phyloP scores from a whole-genome alignment of 176 grass and related monocot genomes.

The Carex littledalei region DNA sequence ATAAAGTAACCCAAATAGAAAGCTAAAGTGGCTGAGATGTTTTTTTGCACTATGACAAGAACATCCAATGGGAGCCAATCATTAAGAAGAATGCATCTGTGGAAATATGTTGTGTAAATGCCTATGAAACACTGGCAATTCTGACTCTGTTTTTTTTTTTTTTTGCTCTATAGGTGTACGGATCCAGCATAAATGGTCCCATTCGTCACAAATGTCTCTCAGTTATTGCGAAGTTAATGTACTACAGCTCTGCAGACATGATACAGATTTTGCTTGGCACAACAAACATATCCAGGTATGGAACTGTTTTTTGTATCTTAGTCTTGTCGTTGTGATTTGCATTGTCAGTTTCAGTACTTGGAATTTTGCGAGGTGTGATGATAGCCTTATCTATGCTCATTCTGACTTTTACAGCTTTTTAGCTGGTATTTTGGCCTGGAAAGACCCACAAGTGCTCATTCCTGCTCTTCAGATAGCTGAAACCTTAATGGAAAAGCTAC shows the following conservation, averaged over 20 bases:
- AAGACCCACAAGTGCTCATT: conserved; percentile 76
- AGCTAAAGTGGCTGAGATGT: background rate
- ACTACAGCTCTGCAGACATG: conserved; percentile 79
- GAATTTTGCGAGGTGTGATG: conserved; percentile 11
- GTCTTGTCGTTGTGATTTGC: background rate
- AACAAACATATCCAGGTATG: conserved; percentile 85
- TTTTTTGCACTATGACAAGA: background rate
- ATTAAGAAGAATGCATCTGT: background rate
- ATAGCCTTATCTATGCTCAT: background rate
- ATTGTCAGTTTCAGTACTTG: background rate
- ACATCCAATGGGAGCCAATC: background rate
- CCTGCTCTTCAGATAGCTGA: conserved; percentile 87
- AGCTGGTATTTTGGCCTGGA: conserved; percentile 83
- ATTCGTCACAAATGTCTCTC: conserved; percentile 78
- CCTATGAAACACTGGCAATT: background rate
- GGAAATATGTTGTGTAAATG: background rate
- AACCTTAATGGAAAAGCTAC: conserved; percentile 83
- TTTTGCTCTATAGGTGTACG: conserved; percentile 50
- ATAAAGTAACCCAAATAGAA: background rate
- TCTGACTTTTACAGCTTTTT: conserved; percentile 52
- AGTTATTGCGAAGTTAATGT: conserved; percentile 79
- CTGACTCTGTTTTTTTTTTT: background rate
- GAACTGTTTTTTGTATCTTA: background rate
- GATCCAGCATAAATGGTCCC: conserved; percentile 66
- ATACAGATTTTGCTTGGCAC: conserved; percentile 59